These are phyloP conservation scores for Magnaporthiopsis incrustans DNA, from an alignment of 2,329 filamentous ascomycete genomes.

Conservation along the genomic window DNA sequence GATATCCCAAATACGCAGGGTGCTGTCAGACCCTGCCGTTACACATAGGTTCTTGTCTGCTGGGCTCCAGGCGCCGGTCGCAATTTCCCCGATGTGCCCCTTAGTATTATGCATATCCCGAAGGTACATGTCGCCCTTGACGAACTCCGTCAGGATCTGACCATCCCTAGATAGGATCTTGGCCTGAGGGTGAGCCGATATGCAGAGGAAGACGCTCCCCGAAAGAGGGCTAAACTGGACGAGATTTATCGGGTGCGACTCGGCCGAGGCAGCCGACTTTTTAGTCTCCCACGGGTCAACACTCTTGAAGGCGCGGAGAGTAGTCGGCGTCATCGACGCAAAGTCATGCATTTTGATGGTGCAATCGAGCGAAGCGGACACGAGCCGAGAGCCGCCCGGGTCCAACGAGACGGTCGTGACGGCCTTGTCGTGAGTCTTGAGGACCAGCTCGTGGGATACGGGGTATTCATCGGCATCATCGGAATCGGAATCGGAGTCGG, in stretches of 20 bases:
- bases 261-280: conserved; percentile 56
- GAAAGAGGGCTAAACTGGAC: conserved; percentile 79
- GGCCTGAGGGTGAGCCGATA: conserved; percentile 83
- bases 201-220: conserved; percentile 72
- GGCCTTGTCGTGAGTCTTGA: conserved; percentile 86
- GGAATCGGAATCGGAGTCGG: conserved; percentile 44
- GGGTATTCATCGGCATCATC: conserved; percentile 82
- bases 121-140: conserved; percentile 97
- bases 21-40: conserved; percentile 92
- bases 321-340: conserved; percentile 89
- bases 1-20: conserved; percentile 91
- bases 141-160: conserved; percentile 75
- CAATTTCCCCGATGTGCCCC: conserved; percentile 88
- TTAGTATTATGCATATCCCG: conserved; percentile 97
- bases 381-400: conserved; percentile 72
- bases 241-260: conserved; percentile 83
- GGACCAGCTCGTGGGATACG: conserved; percentile 82
- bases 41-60: conserved; percentile 76
- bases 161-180: conserved; percentile 87
- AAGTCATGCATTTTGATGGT: conserved; percentile 92
- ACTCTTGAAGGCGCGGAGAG: conserved; percentile 85
- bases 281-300: conserved; percentile 81
- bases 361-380: conserved; percentile 88
- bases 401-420: conserved; percentile 81
- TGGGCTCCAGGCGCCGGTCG: conserved; percentile 85